Evolutionary conservation across 805 yeast species (phyloP).

Genomic region (Clavispora phyllophila): DNA sequence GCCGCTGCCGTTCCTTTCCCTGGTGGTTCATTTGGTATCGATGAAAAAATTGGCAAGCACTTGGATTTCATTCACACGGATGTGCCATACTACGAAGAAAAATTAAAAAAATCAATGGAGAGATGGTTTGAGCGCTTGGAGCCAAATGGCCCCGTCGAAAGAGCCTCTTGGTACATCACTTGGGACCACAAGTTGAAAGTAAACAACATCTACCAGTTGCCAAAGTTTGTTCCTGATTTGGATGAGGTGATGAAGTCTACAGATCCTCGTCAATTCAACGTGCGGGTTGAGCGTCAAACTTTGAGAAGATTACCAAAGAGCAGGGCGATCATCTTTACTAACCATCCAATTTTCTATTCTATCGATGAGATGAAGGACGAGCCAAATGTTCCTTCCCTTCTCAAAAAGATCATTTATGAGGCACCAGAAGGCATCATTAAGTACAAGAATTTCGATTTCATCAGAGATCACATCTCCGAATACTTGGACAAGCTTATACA

Average conservation of each 20-base stretch:
- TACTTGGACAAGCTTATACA: constrained; percentile 54
- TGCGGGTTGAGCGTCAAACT: constrained; percentile 71
- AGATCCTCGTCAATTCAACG: constrained; percentile 53
- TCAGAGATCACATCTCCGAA: constrained; percentile 55
- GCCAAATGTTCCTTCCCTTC: constrained; percentile 70
- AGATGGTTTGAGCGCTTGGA: constrained; percentile 64
- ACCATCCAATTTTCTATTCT: constrained; percentile 73
- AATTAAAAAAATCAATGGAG: constrained; percentile 66
- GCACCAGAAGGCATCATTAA: constrained; percentile 62
- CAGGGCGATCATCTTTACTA: constrained; percentile 64
- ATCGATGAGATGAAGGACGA: constrained; percentile 79
- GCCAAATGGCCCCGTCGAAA: constrained; percentile 58
- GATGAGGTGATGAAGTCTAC: constrained; percentile 26
- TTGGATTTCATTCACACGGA: constrained; percentile 61
- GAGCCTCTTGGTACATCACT: constrained; percentile 71
- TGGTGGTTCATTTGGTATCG: constrained; percentile 68
- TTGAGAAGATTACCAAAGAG: constrained; percentile 62
- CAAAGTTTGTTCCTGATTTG: constrained; percentile 36
- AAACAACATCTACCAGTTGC: constrained; percentile 53
- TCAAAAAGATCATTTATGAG: constrained; percentile 58
- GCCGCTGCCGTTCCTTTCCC: constrained; percentile 81
- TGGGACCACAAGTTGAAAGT: constrained; percentile 65
- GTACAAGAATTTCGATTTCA: constrained; percentile 56
- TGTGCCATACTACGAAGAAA: constrained; percentile 66
- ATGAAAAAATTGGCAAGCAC: constrained; percentile 53